Base-by-base conservation (phyloP, 2,329 filamentous ascomycete species). In the Metarhizium humberi region DNA sequence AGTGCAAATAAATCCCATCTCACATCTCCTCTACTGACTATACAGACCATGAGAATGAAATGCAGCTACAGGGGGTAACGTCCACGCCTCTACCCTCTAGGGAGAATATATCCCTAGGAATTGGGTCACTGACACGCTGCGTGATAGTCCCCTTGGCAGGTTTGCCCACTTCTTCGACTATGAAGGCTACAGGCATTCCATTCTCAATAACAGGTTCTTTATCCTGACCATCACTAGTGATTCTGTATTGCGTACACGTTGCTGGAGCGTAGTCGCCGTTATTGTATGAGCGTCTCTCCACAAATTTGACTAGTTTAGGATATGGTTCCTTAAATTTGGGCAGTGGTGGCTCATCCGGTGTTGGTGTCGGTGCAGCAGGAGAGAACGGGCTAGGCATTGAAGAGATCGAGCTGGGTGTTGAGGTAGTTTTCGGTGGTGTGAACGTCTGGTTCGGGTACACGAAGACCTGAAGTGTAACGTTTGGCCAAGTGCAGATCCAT, bases 401-500 rank as follows among this genome's bases (percentile, higher is more conserved):
- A 11, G 5, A 5, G 38, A 32, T 11, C n/a, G 55, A 18, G 11
- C 42, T 48, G 4, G 42, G 18, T 4, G 54, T 51, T 11, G 58
- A 46, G 29, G 58, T 51, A 1, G 61, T 54, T 6, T 59, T 55
- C 7, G 55, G 49, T 7, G 66, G 65, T 59, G 74, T 79, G 53
- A 71, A 73, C 60, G 78, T 80, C 60, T 82, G 77, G 29, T 70
- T 68, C 1, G 79, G 73, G 58, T 82, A 84, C 45, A 84, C 78
- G 60, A 82, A 81, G 3, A 82, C 66, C 52, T 84, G 79, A 5
- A 84, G 69, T 3, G 74, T 70, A 0, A 79, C 82, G 32, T 75
- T 71, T 2, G 79, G 77, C 80, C 81, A 84, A 2, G 71, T 77
- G 63, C 81, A 84, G 25, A 84, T 72, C 81, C 81, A 84, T 1